Evolutionary conservation across 768 basidiomycete species (phyloP), one percentile per base, ranked within the genome.

Genomic region (Boletus vermiculosoides): DNA sequence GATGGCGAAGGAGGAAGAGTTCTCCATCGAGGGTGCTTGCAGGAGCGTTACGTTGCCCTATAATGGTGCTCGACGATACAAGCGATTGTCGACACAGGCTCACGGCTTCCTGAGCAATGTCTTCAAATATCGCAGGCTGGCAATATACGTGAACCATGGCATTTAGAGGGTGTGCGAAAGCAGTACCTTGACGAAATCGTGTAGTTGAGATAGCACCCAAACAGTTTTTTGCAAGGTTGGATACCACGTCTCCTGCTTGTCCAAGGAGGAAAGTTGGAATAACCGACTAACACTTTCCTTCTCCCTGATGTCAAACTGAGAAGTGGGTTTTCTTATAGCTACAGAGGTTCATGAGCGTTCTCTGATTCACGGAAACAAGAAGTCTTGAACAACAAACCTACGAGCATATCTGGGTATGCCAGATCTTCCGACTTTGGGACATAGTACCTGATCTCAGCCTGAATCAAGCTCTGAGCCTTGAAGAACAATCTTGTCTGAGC

Each of bases 401-500:
- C 74, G 16, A 98, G 80, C 62, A 89, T 89, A 50, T 86, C 86
- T 22, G 95, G 94, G 74, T 94, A 98, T 15, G 85, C 84, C 46
- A 98, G 73, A 69, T 98, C 95, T 60, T 86, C 88, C 3, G 79
- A 72, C 59, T 84, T 88, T 0, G 93, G 87, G 1, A 80, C 78
- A 70, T 89, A 98, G 64, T 91, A 87, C 60, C 88, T 78, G 36
- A 98, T 92, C 50, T 98, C 96, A 33, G 83, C 82, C 66, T 94
- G 90, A 33, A 99, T 85, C 45, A 97, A 81, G 2, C 92, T 83
- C 72, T 98, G 95, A 7, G 95, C 95, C 69, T 97, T 90, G 81
- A 98, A 98, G 64, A 98, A 94, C 45, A 98, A 71, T 53, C 94
- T 76, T 13, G 97, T 98, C 77, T 98, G 96, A 1, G 95, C 94